A percentile compares a stretch with the other conserved stretches of the same genome.
These are phyloP conservation scores for Penicillium sp. DNA, from an alignment of 2,329 filamentous ascomycete genomes.

Conservation along the genomic window DNA sequence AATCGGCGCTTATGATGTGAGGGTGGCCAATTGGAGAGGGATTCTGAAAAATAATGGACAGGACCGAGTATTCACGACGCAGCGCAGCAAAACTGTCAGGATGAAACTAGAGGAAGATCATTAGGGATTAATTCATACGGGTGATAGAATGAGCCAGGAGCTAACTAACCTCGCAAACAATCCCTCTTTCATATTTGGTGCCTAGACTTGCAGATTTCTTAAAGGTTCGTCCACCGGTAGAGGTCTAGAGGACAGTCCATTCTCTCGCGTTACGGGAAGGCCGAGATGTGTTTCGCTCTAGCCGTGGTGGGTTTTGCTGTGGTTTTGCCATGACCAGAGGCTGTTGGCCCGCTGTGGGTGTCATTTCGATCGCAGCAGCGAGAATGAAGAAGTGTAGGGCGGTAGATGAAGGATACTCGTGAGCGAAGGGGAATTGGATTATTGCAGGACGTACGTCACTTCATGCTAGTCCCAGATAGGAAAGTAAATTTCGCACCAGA, in stretches of 20 bases:
- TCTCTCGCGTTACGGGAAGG: background rate
- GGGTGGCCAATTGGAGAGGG: background rate
- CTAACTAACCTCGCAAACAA: background rate
- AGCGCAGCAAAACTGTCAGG: background rate
- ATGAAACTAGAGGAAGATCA: background rate
- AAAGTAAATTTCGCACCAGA: no score
- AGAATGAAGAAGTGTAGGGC: background rate
- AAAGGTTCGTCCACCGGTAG: background rate
- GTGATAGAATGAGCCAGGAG: background rate
- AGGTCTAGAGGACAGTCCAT: background rate
- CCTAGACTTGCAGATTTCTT: background rate
- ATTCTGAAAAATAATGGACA: background rate
- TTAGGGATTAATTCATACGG: background rate
- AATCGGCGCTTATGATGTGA: background rate
- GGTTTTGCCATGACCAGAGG: background rate
- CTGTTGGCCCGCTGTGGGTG: background rate
- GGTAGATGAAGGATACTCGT: background rate
- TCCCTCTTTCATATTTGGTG: background rate
- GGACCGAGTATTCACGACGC: background rate
- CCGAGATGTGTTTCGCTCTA: background rate
- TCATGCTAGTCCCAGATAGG: no score
- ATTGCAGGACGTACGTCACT: background rate
- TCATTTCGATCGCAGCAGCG: background rate
- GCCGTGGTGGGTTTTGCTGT: background rate
- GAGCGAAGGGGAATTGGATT: background rate